Evolutionary conservation across 225 moss, liverwort and hornwort genomes (phyloP).

Genomic region (Polytrichum commune): DNA sequence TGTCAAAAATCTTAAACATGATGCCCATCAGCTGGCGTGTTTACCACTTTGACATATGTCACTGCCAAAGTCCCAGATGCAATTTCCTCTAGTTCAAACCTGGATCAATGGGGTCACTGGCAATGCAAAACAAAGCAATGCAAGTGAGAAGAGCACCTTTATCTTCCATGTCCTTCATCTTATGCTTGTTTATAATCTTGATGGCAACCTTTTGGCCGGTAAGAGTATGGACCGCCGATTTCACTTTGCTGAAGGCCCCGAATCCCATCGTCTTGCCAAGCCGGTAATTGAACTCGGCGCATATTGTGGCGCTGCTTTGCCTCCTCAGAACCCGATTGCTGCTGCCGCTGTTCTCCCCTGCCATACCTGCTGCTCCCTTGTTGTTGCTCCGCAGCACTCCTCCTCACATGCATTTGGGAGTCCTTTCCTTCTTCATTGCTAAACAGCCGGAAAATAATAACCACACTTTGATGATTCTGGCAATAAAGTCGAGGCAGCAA

Average conservation of each 20-base stretch:
- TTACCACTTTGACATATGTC: too few species aligned
- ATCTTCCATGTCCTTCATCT: constrained; percentile 85
- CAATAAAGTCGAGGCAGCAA: too few species aligned
- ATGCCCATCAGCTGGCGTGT: too few species aligned
- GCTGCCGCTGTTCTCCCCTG: constrained; percentile 39
- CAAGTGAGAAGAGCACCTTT: constrained; percentile 47
- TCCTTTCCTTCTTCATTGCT: constrained; percentile 9
- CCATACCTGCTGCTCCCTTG: constrained; percentile 50
- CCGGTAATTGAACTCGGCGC: constrained; percentile 79
- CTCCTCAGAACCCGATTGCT: constrained; percentile 21
- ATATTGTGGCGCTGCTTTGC: constrained; percentile 48
- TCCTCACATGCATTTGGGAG: constrained; percentile 29
- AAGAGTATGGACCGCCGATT: constrained; percentile 66
- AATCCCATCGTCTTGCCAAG: constrained; percentile 78
- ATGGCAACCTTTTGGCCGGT: constrained; percentile 81
- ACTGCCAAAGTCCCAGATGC: too few species aligned
- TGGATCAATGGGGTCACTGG: too few species aligned
- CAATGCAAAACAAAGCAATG: too few species aligned
- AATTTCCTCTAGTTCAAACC: too few species aligned
- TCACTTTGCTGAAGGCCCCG: constrained; percentile 84
- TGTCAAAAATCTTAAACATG: too few species aligned
- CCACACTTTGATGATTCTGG: background rate
- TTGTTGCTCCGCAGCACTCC: constrained; percentile 9
- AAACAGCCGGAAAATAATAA: constrained; percentile 8
- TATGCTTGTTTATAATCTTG: constrained; percentile 74